These are phyloP conservation scores for Hypoxylon sp. DNA, from an alignment of 2,329 filamentous ascomycete genomes.

Conservation along the genomic window DNA sequence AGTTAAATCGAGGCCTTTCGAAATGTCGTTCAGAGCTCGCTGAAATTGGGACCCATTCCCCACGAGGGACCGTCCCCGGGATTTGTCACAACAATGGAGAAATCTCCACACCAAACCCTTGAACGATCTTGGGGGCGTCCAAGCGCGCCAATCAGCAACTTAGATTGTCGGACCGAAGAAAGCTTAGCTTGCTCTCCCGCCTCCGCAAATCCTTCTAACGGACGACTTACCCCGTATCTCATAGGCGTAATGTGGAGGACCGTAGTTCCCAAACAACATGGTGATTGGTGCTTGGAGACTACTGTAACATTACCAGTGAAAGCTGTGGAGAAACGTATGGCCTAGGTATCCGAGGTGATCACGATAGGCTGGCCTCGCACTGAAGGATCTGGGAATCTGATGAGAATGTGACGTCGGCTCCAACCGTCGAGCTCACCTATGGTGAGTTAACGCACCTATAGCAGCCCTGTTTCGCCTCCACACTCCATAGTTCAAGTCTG, in stretches of 20 bases:
- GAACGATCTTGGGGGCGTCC: slow-evolving; percentile 25
- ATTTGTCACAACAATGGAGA: slow-evolving; percentile 21
- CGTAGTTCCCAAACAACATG: slow-evolving; percentile 3
- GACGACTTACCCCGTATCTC: slow-evolving; percentile 34
- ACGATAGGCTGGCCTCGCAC: slow-evolving; percentile 25
- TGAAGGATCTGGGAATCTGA: slow-evolving; percentile 34
- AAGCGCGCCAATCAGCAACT: slow-evolving; percentile 37
- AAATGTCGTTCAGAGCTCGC: slow-evolving; percentile 17
- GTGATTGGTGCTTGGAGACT: slow-evolving; percentile 33
- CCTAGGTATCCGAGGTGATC: slow-evolving; percentile 12
- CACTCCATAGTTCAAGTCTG: slow-evolving; percentile 17
- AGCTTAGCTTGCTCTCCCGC: slow-evolving; percentile 22
- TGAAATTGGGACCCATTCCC: slow-evolving; percentile 27
- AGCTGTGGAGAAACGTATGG: slow-evolving; percentile 28
- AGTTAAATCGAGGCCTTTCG: slow-evolving; percentile 3
- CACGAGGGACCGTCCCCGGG: slow-evolving; percentile 27
- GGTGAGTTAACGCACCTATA: slow-evolving; percentile 43
- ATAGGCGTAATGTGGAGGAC: slow-evolving; percentile 31
- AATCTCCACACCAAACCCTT: slow-evolving; percentile 24
- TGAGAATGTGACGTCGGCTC: slow-evolving; percentile 36
- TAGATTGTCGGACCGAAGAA: slow-evolving; percentile 35
- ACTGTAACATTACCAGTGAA: slow-evolving; percentile 29
- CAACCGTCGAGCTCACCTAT: slow-evolving; percentile 31
- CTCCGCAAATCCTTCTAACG: slow-evolving; percentile 35
- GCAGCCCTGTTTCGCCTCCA: slow-evolving; percentile 27